A percentile compares a stretch with the other conserved stretches of the same genome.
phyloP scores from a whole-genome alignment of 225 moss, liverwort and hornwort species.

The Pseudisothecium myosuroides region DNA sequence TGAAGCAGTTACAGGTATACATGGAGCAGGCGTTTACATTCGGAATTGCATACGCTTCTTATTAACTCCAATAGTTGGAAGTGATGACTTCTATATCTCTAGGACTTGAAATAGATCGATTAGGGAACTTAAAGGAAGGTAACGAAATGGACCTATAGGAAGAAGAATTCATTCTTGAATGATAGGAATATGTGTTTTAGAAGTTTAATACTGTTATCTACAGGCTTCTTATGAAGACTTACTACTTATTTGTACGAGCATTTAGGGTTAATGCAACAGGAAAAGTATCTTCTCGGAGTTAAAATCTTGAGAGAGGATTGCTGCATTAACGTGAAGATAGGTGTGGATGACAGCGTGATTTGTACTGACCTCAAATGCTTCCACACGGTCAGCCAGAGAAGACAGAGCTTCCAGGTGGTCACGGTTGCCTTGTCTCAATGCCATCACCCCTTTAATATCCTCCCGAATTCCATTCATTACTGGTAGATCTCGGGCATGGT shows the following conservation, averaged over 20 bases:
- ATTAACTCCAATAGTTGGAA: no score
- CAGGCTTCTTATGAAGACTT: no score
- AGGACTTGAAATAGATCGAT: background rate
- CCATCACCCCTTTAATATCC: conserved; percentile 44
- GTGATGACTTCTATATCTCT: no score
- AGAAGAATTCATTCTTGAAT: background rate
- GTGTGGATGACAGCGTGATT: background rate
- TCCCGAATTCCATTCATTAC: conserved; percentile 62
- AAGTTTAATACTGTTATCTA: background rate
- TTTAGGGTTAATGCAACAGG: no score
- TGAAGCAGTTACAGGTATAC: background rate
- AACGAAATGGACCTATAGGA: background rate
- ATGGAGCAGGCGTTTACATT: background rate
- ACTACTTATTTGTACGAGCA: background rate
- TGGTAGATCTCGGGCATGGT: conserved; percentile 51
- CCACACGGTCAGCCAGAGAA: conserved; percentile 32
- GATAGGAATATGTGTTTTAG: no score
- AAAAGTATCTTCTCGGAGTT: background rate
- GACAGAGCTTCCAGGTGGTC: conserved; percentile 40
- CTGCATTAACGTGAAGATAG: background rate
- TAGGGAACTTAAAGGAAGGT: background rate
- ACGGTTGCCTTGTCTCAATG: conserved; percentile 23
- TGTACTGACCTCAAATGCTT: conserved; percentile 28
- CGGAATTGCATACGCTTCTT: background rate
- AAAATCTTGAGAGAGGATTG: background rate